Conservation (phyloP, 768 basidiomycete genomes). For the Boletus vinaceobasis region DNA sequence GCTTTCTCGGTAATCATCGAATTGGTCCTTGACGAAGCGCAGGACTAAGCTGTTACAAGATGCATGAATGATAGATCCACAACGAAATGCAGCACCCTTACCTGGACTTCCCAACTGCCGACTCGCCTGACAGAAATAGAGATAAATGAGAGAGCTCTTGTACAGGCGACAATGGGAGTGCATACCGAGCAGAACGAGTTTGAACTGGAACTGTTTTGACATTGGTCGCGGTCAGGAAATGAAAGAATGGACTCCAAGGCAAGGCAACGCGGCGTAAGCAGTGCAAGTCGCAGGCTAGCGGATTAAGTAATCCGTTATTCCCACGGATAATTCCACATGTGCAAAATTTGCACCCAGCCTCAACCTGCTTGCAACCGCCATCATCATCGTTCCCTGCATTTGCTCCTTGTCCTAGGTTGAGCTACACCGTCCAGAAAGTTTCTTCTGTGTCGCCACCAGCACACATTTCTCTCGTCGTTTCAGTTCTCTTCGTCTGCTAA, state of each 20-base stretch:
- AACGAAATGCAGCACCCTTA: slow-evolving; percentile 29
- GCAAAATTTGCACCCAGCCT: slow-evolving; percentile 32
- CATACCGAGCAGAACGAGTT: slow-evolving; percentile 90
- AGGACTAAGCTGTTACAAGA: slow-evolving; percentile 70
- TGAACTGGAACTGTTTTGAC: slow-evolving; percentile 94
- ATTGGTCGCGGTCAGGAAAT: slow-evolving; percentile 44
- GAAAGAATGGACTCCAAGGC: slow-evolving; percentile 12
- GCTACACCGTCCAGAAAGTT: slow-evolving; percentile 22
- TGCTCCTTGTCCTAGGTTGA: slow-evolving; percentile 24
- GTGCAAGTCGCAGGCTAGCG: background rate
- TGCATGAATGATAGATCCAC: slow-evolving; percentile 24
- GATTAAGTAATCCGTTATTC: slow-evolving; percentile 28
- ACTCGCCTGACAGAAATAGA: slow-evolving; percentile 64
- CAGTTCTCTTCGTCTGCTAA: slow-evolving; percentile 23
- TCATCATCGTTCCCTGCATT: slow-evolving; percentile 30
- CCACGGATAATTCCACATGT: slow-evolving; percentile 22
- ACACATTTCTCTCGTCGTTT: slow-evolving; percentile 17
- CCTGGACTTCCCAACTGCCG: slow-evolving; percentile 97
- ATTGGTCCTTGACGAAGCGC: slow-evolving; percentile 95
- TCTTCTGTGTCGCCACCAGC: slow-evolving; percentile 16
- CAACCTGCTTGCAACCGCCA: slow-evolving; percentile 35
- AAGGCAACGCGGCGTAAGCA: slow-evolving; percentile 1
- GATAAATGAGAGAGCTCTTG: slow-evolving; percentile 6
- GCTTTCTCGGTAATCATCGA: slow-evolving; percentile 93
- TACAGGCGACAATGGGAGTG: background rate